Evolutionary conservation across 2,329 filamentous ascomycete genomes (phyloP).

Genomic region (Pseudogymnoascus verrucosus): DNA sequence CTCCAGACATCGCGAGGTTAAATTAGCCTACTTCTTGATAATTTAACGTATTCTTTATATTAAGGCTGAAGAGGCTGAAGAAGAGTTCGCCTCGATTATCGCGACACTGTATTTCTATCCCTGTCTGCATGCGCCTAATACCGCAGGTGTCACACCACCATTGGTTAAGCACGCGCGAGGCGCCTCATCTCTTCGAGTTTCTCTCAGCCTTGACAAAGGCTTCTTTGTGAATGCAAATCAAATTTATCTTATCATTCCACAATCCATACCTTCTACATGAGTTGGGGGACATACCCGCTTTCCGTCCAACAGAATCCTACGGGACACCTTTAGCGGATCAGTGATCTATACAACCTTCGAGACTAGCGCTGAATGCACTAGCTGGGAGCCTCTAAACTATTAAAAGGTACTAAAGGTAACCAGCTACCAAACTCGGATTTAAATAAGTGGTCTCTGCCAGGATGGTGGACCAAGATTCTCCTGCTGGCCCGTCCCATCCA

Average conservation of each 20-base stretch:
- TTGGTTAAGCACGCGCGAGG: neutral
- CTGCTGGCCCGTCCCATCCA: neutral
- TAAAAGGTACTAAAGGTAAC: neutral
- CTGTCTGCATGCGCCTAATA: neutral
- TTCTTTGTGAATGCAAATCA: neutral
- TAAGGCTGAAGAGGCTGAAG: neutral
- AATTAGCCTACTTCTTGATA: neutral
- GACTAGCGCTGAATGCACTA: neutral
- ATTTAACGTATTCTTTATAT: neutral
- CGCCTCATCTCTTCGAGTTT: neutral
- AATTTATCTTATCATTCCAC: neutral
- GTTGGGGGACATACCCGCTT: neutral
- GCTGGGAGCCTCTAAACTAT: neutral
- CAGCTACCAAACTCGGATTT: neutral
- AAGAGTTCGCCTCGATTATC: neutral
- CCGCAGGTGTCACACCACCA: neutral
- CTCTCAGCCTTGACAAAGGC: neutral
- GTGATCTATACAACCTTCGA: neutral
- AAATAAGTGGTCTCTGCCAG: neutral
- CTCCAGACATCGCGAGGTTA: constrained; percentile 17
- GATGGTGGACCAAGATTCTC: neutral
- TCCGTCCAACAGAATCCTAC: neutral
- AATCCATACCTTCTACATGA: neutral
- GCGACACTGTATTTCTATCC: neutral
- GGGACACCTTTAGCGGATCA: neutral